Percentiles rank a stretch among this genome's conserved stretches.
Evolutionary conservation across 192 early-diverging fungal species (phyloP).

Genomic region (Pilaira anomala): DNA sequence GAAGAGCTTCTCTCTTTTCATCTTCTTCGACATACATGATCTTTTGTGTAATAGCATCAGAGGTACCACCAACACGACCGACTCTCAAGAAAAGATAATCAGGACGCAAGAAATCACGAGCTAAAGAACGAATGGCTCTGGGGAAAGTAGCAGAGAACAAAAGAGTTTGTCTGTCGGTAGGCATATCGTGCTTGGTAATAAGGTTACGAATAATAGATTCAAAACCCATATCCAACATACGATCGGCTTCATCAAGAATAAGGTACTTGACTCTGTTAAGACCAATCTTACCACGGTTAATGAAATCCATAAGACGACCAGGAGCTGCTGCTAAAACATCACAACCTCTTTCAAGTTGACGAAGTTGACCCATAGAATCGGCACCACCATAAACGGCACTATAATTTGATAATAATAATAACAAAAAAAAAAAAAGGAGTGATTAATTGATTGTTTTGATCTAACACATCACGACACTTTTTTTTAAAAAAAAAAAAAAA

Average conservation of each 20-base stretch:
- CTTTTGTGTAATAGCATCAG: conserved; percentile 86
- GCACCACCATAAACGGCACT: conserved; percentile 93
- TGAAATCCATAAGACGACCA: conserved; percentile 87
- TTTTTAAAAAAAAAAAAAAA: conserved; percentile 27
- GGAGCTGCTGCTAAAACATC: conserved; percentile 93
- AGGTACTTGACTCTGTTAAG: conserved; percentile 68
- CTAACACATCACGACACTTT: too few relatives aligned
- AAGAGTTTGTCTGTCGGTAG: conserved; percentile 72
- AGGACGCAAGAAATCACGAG: conserved; percentile 83
- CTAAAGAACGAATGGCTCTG: conserved; percentile 83
- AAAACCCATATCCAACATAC: conserved; percentile 99
- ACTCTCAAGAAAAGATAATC: conserved; percentile 79
- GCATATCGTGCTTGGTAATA: conserved; percentile 49
- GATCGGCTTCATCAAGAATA: conserved; percentile 84
- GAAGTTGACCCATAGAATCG: conserved; percentile 70
- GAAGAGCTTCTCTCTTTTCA: conserved; percentile 37
- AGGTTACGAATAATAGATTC: conserved; percentile 89
- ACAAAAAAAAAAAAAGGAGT: conserved; percentile 22
- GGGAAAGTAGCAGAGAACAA: conserved; percentile 99
- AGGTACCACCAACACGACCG: conserved; percentile 87
- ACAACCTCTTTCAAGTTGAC: conserved; percentile 81
- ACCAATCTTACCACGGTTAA: conserved; percentile 76
- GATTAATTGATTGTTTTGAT: neutral
- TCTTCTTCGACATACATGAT: conserved; percentile 50
- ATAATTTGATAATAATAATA: conserved; percentile 24